Conservation (phyloP, 140 eudicot genomes). For the Stevia rebaudiana region DNA sequence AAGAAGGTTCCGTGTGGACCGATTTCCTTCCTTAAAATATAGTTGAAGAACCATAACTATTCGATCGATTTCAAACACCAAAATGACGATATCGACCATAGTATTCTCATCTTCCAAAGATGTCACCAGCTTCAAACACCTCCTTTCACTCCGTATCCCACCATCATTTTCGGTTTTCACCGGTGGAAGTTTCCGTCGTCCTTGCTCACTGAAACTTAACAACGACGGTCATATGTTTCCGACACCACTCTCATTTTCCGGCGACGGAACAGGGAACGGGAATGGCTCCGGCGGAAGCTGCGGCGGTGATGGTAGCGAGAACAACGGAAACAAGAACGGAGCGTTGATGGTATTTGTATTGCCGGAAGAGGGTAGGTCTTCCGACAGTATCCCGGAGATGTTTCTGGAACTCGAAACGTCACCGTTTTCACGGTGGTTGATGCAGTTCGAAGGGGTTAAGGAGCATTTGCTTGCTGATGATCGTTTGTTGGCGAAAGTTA, state of each 20-base stretch:
- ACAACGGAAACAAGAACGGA: constrained; percentile 49
- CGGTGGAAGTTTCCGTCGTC: constrained; percentile 5
- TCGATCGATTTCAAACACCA: too few relatives aligned
- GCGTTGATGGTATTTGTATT: constrained; percentile 67
- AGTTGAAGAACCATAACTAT: too few relatives aligned
- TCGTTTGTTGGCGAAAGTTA: constrained; percentile 80
- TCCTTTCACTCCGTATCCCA: background rate
- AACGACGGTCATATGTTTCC: constrained; percentile 13
- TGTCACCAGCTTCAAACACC: background rate
- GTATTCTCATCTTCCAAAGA: background rate
- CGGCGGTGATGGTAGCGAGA: constrained; percentile 23
- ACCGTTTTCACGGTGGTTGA: constrained; percentile 59
- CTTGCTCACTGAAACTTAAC: constrained; percentile 5
- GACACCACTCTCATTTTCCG: constrained; percentile 21
- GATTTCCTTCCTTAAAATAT: too few relatives aligned
- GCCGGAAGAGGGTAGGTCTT: constrained; percentile 55
- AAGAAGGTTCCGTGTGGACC: too few relatives aligned
- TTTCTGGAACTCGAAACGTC: constrained; percentile 75
- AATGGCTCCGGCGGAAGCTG: constrained; percentile 27
- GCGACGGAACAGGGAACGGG: constrained; percentile 30
- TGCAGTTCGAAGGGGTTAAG: constrained; percentile 81
- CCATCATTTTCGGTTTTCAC: constrained; percentile 21
- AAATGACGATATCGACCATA: background rate
- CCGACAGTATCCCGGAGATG: constrained; percentile 68
- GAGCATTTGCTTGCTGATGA: constrained; percentile 96